Evolutionary conservation across 2,329 filamentous ascomycete species (phyloP), one percentile per base, ranked within the genome.

Genomic region (Cercospora zeae-maydis): DNA sequence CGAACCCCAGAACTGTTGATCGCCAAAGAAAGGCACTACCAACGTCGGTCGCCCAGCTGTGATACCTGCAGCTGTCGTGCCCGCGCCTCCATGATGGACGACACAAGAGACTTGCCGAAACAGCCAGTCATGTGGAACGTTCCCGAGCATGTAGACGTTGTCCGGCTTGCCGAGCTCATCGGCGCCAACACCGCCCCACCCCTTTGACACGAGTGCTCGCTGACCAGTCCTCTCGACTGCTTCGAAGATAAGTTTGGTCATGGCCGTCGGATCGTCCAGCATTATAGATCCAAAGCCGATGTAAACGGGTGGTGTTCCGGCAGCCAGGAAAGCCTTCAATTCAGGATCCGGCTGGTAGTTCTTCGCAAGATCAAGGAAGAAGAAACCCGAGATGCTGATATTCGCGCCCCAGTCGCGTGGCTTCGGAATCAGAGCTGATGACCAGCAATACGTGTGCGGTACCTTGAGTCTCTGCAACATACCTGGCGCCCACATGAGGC

Each of bases 401-500:
- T 91, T 82, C 4, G 80, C 76, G 0, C 82, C 84, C 91, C 91
- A 95, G 73, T 95, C 91, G 36, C 83, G 83, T 0, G 91, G 90
- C 70, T 92, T 92, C 0, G 88, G 85, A n/a, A 92, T 90, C 53
- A 95, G 78, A 1, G 89, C 84, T 0, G 90, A 89, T 0, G 90
- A 93, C 92, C 93, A 97, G 76, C 92, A 95, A 73, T 97, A 98
- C 0, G 93, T 96, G 69, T 91, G 91, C 0, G 93, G 92, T 14
- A 97, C 84, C 52, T 84, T 85, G 33, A 97, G 79, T 33, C 91
- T 86, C 49, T 85, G 87, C 13, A 96, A 80, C 74, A 96, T 84
- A 3, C 89, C 90, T 8, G 93, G 92, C 2, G 90, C 93, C 84
- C 89, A 93, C 54, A 96, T 87, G 7, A 91, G 80, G 64, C 89